These are phyloP conservation scores for Pyrus pyrifolia DNA, from an alignment of 306 rosid species.

Conservation along the genomic window DNA sequence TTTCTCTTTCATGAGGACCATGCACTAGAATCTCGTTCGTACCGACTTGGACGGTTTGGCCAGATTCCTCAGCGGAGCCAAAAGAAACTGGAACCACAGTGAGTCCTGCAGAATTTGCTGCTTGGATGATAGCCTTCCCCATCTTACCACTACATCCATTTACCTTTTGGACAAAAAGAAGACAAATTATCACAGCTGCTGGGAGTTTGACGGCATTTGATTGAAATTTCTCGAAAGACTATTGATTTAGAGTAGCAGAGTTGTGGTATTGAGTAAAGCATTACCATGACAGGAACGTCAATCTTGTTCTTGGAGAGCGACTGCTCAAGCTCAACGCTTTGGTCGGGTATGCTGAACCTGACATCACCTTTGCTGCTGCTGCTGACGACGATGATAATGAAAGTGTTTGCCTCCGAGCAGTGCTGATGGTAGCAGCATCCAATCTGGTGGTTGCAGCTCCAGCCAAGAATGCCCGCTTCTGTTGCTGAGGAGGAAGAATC, in stretches of 20 bases:
- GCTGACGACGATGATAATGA: neutral
- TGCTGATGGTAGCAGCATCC: neutral
- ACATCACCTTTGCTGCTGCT: neutral
- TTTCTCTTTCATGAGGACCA: conserved; percentile 72
- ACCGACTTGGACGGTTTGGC: conserved; percentile 47
- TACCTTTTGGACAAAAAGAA: conserved; percentile 36
- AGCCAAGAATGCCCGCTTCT: neutral
- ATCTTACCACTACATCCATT: conserved; percentile 86
- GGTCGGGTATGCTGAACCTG: neutral
- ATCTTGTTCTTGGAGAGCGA: neutral
- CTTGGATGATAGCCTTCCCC: conserved; percentile 78
- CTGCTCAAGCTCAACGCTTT: neutral
- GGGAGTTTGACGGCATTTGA: too few relatives aligned
- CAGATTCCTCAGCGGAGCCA: conserved; percentile 65
- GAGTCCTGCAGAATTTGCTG: conserved; percentile 82
- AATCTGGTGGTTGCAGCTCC: neutral
- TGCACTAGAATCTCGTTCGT: conserved; percentile 64
- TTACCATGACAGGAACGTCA: conserved; percentile 6
- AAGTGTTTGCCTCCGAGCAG: neutral
- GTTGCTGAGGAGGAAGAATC: neutral
- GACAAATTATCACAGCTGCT: neutral
- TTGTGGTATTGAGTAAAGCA: neutral
- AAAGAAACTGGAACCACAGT: conserved; percentile 71
- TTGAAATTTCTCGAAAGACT: too few relatives aligned
- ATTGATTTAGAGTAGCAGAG: too few relatives aligned